Evolutionary conservation across 2,329 filamentous ascomycete species (phyloP).

Genomic region (Tricladium varicosporioides): DNA sequence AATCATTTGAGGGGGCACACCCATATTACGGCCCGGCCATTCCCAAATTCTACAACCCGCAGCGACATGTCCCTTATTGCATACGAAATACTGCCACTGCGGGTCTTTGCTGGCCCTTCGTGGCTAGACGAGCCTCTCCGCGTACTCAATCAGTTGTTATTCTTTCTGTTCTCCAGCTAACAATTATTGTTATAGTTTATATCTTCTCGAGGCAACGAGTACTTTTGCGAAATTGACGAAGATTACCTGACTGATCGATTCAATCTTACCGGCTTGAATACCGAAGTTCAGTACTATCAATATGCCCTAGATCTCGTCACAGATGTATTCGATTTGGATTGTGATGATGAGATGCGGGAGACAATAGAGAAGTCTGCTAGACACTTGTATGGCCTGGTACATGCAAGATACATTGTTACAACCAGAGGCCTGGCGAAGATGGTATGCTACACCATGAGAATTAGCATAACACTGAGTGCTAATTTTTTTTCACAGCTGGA

Average conservation of each 20-base stretch:
- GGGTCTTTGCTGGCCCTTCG: too few species aligned
- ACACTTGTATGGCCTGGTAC: slow-evolving; percentile 92
- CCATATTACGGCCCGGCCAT: too few species aligned
- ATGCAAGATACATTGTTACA: slow-evolving; percentile 95
- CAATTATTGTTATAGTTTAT: slow-evolving; percentile 70
- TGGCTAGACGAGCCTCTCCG: too few species aligned
- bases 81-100: too few species aligned
- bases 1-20: too few species aligned
- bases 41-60: too few species aligned
- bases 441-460: slow-evolving; percentile 54
- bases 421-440: slow-evolving; percentile 93
- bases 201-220: slow-evolving; percentile 95
- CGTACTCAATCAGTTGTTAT: too few species aligned
- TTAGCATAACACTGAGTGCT: slow-evolving; percentile 10
- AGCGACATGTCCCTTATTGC: too few species aligned
- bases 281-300: slow-evolving; percentile 97
- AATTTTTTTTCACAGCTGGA: slow-evolving; percentile 66
- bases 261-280: slow-evolving; percentile 95
- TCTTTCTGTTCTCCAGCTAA: slow-evolving; percentile 20
- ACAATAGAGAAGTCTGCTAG: slow-evolving; percentile 96
- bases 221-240: slow-evolving; percentile 99
- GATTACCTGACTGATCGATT: slow-evolving; percentile 98
- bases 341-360: slow-evolving; percentile 97
- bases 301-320: slow-evolving; percentile 97
- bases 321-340: slow-evolving; percentile 97